Percentiles rank a stretch among this genome's conserved stretches.
phyloP scores from a whole-genome alignment of 192 early-diverging fungal species.

The Coemansia sp. region DNA sequence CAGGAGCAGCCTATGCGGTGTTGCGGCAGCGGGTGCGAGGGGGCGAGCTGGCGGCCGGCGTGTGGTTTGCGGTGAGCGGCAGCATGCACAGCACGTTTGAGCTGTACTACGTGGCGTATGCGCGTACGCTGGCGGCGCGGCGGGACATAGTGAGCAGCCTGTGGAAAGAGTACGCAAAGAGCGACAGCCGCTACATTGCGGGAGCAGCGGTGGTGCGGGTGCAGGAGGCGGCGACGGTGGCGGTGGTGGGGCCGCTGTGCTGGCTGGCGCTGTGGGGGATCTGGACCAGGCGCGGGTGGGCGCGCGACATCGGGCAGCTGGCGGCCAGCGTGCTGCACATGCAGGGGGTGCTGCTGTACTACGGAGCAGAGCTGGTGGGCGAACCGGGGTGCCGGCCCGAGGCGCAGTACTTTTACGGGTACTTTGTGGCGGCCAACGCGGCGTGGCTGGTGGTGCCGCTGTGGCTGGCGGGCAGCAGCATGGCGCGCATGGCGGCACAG shows the following conservation, averaged over 20 bases:
- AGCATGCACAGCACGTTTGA: conserved; percentile 63
- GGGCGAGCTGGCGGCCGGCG: conserved; percentile 27
- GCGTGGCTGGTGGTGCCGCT: conserved; percentile 66
- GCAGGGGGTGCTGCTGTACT: conserved; percentile 66
- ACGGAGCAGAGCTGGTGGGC: conserved; percentile 56
- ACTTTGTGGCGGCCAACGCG: conserved; percentile 62
- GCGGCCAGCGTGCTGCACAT: conserved; percentile 59
- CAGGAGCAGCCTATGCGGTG: conserved; percentile 3
- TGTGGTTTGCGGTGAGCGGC: conserved; percentile 65
- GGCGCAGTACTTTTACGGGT: conserved; percentile 62
- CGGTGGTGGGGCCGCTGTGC: conserved; percentile 40
- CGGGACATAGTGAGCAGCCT: conserved; percentile 52
- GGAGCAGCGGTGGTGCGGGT: conserved; percentile 54
- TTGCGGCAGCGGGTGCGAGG: conserved; percentile 8
- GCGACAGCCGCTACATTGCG: conserved; percentile 67
- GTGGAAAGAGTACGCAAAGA: conserved; percentile 75
- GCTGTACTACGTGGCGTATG: conserved; percentile 61
- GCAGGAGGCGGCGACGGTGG: conserved; percentile 63
- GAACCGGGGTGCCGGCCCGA: conserved; percentile 56
- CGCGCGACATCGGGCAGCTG: conserved; percentile 57
- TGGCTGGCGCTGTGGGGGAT: conserved; percentile 24
- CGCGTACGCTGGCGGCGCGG: conserved; percentile 41
- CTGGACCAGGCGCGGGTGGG: conserved; percentile 16
- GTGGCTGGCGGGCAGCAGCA: conserved; percentile 26
- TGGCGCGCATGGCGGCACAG: conserved; percentile 1